Percentiles rank a stretch among this genome's conserved stretches.
Conservation (phyloP, 345 rosid genomes). For the Barbarea vulgaris region DNA sequence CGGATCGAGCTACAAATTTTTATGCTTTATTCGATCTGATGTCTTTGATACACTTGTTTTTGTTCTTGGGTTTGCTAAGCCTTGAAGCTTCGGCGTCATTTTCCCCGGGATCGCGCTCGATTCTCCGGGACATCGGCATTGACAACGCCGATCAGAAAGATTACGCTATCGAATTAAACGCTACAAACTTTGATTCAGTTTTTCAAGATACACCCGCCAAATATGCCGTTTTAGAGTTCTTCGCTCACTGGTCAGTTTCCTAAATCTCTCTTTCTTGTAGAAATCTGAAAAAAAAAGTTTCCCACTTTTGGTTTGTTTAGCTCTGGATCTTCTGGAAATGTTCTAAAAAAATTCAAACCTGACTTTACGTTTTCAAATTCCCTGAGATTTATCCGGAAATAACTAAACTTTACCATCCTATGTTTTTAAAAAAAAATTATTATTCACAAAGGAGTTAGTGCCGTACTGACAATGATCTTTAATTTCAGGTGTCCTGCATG, state of each 20-base stretch:
- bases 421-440: background rate
- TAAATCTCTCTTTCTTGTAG: background rate
- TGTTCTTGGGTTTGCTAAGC: slow-evolving; percentile 45
- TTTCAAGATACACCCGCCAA: slow-evolving; percentile 68
- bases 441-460: slow-evolving; percentile 9
- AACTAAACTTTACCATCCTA: background rate
- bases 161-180: slow-evolving; percentile 69
- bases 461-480: slow-evolving; percentile 15
- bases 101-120: slow-evolving; percentile 68
- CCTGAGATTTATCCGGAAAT: background rate
- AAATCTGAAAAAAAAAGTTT: background rate
- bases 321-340: background rate
- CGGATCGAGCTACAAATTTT: slow-evolving; percentile 2
- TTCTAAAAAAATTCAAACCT: background rate
- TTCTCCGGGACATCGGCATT: slow-evolving; percentile 58
- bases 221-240: slow-evolving; percentile 83
- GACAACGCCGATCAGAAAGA: slow-evolving; percentile 45
- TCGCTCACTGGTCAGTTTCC: slow-evolving; percentile 74
- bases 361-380: background rate
- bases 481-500: slow-evolving; percentile 91
- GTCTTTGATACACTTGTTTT: slow-evolving; percentile 50
- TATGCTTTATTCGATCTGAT: slow-evolving; percentile 34
- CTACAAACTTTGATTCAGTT: slow-evolving; percentile 66
- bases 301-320: background rate
- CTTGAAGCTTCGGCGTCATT: slow-evolving; percentile 46